Base-by-base conservation (phyloP, 495 filamentous ascomycete genomes). In the Glarea lozoyensis region DNA sequence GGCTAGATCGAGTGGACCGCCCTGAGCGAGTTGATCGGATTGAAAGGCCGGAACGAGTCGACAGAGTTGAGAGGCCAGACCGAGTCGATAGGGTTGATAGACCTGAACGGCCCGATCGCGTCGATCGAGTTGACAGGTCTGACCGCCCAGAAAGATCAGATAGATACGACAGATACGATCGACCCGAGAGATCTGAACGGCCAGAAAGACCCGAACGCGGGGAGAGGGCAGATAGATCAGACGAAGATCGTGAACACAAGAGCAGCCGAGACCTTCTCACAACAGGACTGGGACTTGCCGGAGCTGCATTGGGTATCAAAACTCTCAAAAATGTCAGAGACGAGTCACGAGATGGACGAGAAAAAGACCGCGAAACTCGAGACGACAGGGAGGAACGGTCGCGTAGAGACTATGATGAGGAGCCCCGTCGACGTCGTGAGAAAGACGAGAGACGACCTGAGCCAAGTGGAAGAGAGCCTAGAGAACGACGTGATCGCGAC, bases 331-430 rank as follows among this genome's bases (percentile, higher is more conserved):
- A 50, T 13, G 39, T 35, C 4, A 45, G 38, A 11, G 50, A 52
- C 30, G 37, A 47, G 23, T n/a, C n/a, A n/a, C n/a, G n/a, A n/a
- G n/a, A n/a, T n/a, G n/a, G n/a, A n/a, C n/a, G n/a, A n/a, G n/a
- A n/a, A n/a, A n/a, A n/a, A n/a, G n/a, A n/a, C n/a, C 22, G 40
- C 30, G 53, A 52, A 20, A 50, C 50, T n/a, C 45, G 45, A 12
- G 53, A 56, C 7, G 65, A 65, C 10, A 57, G 52, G 10, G 64
- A 68, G 18, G 59, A 58, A 0, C 55, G 62, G 7, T 47, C 54
- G 12, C 60, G 63, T 35, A 53, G 50, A 38, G 63, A 62, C 13
- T 49, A 51, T 19, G 52, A 60, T 10, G 55, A 55, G 9, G 60
- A 37, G 58, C 66, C 31, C 20, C 47, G 3, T 48, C 59, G n/a